Base-by-base conservation (phyloP, 805 yeast species). In the Hanseniaspora clermontiae region DNA sequence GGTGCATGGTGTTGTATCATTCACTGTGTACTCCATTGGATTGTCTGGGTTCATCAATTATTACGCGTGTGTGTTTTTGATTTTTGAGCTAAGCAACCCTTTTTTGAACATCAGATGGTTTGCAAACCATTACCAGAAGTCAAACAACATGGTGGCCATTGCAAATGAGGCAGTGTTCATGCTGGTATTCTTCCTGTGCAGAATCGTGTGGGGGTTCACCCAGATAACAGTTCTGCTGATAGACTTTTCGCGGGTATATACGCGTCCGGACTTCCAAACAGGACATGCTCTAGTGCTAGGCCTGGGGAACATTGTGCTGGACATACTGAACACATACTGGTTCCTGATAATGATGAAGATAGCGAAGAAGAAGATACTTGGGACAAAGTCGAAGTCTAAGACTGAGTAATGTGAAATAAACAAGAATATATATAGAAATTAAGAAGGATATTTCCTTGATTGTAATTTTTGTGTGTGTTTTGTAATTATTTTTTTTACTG, bases 41-140 rank as follows among this genome's bases (percentile, higher is more conserved):
- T 72, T 82, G 59, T 65, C 74, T 24, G 95, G 95, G 14, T 87
- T 80, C 69, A 77, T 86, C 64, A 78, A 82, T 70, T 87, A 89
- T 60, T 82, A 81, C 73, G 79, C 85, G 19, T 90, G 95, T 2
- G 79, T 81, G 10, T 89, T 89, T 66, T 74, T 90, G 63, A 68
- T 85, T 61, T 89, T 85, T 69, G 97, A 89, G 71, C 74, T 84
- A 57, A 83, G 93, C 43, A 87, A 95, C 15, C 96, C 96, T 14
- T 88, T 88, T 68, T 87, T 89, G 60, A 90, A 89, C 69, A 66
- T 86, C 62, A 82, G 91, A 70, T 89, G 96, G 95, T 87, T 84
- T 68, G 81, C 87, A 19, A 59, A 62, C 48, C 65, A 68, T 51
- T 68, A 61, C 47, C 55, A 61, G 34, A 71, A 86, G 62, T 76